phyloP scores from a whole-genome alignment of 352 stramenopile genomes.

The Halophytophthora polymorphica region DNA sequence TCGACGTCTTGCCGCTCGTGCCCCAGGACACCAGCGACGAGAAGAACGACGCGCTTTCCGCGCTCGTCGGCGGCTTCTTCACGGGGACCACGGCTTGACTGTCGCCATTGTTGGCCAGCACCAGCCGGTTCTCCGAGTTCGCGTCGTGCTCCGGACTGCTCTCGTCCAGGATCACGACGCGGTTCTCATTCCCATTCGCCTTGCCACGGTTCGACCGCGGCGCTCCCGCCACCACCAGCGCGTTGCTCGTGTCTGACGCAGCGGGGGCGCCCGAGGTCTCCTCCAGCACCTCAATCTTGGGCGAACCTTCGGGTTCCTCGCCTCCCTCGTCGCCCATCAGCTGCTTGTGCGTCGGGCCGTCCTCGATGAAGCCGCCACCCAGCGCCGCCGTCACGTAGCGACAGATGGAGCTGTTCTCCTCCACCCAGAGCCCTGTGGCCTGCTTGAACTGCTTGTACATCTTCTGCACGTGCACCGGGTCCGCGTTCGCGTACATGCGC shows the following conservation, averaged over 20 bases:
- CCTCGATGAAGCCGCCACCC: constrained; percentile 62
- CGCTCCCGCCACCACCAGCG: constrained; percentile 29
- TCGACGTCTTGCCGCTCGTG: constrained; percentile 43
- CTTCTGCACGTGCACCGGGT: constrained; percentile 78
- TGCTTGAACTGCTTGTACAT: constrained; percentile 87
- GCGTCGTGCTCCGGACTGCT: constrained; percentile 28
- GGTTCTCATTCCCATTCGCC: constrained; percentile 21
- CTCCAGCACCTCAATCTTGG: constrained; percentile 43
- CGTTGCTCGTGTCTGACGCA: constrained; percentile 25
- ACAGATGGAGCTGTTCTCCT: constrained; percentile 84
- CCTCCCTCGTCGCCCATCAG: constrained; percentile 25
- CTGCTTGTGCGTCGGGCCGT: constrained; percentile 32
- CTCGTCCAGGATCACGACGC: constrained; percentile 38
- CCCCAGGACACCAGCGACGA: constrained; percentile 66
- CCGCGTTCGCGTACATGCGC: constrained; percentile 81
- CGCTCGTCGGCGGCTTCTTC: constrained; percentile 28
- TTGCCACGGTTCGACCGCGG: constrained; percentile 1
- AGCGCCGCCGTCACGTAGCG: constrained; percentile 69
- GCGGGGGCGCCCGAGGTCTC: constrained; percentile 9
- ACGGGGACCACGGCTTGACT: constrained; percentile 17
- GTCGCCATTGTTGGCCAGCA: constrained; percentile 27
- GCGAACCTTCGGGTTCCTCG: constrained; percentile 26
- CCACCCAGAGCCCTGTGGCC: constrained; percentile 78
- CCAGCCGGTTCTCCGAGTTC: constrained; percentile 37
- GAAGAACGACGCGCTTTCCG: constrained; percentile 33